Evolutionary conservation across 2,329 filamentous ascomycete genomes (phyloP).

Genomic region (Sarocladium oryzae): DNA sequence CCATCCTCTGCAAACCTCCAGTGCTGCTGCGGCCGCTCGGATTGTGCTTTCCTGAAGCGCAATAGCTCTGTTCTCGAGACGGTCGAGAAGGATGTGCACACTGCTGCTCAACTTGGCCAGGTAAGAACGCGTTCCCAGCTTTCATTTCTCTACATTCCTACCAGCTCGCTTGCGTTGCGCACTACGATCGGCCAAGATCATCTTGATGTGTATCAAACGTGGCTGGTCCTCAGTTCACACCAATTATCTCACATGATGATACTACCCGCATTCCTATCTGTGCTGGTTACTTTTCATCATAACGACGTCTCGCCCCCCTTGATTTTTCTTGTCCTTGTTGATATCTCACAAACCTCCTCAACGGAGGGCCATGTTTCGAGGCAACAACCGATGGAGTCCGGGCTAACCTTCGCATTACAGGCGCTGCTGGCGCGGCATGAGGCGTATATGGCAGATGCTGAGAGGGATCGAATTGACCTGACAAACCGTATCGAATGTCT

Average conservation of each 20-base stretch:
- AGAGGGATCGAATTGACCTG: slow-evolving; percentile 73
- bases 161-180: not conserved
- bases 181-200: not conserved
- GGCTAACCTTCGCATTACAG: slow-evolving; percentile 72
- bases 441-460: slow-evolving; percentile 86
- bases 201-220: slow-evolving; percentile 2
- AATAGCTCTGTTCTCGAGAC: slow-evolving; percentile 72
- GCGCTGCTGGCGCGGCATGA: slow-evolving; percentile 88
- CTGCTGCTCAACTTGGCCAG: slow-evolving; percentile 83
- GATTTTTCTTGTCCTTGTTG: not conserved
- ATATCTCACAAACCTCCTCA: not conserved
- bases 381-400: slow-evolving; percentile 26
- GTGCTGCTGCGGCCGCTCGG: slow-evolving; percentile 80
- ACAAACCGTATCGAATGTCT: slow-evolving; percentile 66
- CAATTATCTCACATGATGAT: not conserved
- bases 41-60: slow-evolving; percentile 75
- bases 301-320: not conserved
- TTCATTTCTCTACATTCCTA: slow-evolving; percentile 19
- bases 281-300: not conserved
- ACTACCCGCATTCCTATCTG: slow-evolving; percentile 10
- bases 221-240: not conserved
- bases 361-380: not conserved
- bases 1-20: slow-evolving; percentile 30
- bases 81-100: slow-evolving; percentile 81
- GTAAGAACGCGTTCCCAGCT: slow-evolving; percentile 51